Conservation (phyloP, 2,329 filamentous ascomycete species). For the Trichoderma koningii region DNA sequence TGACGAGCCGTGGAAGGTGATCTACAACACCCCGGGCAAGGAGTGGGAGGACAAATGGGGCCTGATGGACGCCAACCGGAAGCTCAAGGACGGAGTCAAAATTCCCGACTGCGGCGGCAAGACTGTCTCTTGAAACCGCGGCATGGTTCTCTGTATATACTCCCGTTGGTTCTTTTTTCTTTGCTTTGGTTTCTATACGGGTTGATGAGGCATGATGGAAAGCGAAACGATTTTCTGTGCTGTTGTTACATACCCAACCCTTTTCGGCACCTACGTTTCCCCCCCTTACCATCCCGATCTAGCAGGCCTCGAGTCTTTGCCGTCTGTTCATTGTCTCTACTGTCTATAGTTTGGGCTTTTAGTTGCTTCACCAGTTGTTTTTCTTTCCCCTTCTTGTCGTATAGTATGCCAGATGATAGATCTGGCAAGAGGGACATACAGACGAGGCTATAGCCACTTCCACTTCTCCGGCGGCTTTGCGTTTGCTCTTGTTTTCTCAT, state of each 20-base stretch:
- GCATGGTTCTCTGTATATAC: neutral
- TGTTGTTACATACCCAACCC: neutral
- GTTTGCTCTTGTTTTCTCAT: neutral
- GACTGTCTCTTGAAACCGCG: constrained; percentile 49
- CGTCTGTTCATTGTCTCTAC: neutral
- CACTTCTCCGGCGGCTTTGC: neutral
- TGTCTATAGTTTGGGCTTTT: neutral
- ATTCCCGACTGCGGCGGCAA: constrained; percentile 86
- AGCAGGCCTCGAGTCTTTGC: constrained; percentile 5
- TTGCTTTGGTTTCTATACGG: neutral
- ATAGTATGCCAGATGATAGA: neutral
- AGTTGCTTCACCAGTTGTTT: neutral
- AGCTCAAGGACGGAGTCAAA: constrained; percentile 78
- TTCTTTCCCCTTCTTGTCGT: neutral
- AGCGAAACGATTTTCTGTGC: neutral
- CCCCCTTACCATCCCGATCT: neutral
- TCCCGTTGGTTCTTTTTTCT: neutral
- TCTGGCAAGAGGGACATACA: neutral
- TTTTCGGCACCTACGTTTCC: neutral
- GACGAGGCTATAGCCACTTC: neutral
- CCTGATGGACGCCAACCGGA: constrained; percentile 79
- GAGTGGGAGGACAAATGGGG: constrained; percentile 97
- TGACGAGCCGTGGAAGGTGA: constrained; percentile 92
- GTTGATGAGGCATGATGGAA: constrained; percentile 20
- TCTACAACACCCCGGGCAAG: constrained; percentile 67